These are phyloP conservation scores for Capillidium heterosporum DNA, from an alignment of 371 early-diverging fungal species.

Conservation along the genomic window DNA sequence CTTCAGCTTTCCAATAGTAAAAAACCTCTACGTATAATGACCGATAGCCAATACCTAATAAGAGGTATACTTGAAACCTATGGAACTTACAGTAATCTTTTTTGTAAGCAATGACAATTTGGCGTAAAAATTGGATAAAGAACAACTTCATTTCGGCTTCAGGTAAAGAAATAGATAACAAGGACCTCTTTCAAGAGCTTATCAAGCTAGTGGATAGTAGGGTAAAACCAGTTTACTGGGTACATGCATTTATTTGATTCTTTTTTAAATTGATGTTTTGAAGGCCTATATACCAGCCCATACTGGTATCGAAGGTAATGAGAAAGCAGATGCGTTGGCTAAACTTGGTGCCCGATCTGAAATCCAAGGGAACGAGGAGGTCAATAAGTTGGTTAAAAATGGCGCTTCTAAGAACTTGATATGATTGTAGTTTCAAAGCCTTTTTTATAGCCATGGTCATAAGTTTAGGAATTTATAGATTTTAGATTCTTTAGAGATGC, in stretches of 20 bases:
- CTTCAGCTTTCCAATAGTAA: slow-evolving; percentile 24
- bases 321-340: slow-evolving; percentile 50
- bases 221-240: slow-evolving; percentile 21
- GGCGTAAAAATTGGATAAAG: slow-evolving; percentile 49
- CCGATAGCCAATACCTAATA: slow-evolving; percentile 53
- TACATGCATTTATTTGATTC: slow-evolving; percentile 7
- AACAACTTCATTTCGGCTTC: slow-evolving; percentile 32
- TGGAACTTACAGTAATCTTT: not conserved
- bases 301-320: slow-evolving; percentile 44
- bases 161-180: slow-evolving; percentile 40
- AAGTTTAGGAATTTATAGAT: no score
- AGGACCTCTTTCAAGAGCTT: slow-evolving; percentile 44
- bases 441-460: no score
- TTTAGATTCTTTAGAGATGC: no score
- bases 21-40: slow-evolving; percentile 22
- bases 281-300: slow-evolving; percentile 42
- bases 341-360: slow-evolving; percentile 41
- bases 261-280: not conserved
- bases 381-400: no score
- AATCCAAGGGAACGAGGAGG: no score
- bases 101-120: slow-evolving; percentile 27
- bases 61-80: slow-evolving; percentile 18
- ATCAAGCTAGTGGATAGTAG: slow-evolving; percentile 17
- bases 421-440: no score
- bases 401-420: no score